Percentiles rank a stretch among this genome's conserved stretches.
Evolutionary conservation across 805 yeast genomes (phyloP).

Genomic region (Maudiozyma pseudohumilis): DNA sequence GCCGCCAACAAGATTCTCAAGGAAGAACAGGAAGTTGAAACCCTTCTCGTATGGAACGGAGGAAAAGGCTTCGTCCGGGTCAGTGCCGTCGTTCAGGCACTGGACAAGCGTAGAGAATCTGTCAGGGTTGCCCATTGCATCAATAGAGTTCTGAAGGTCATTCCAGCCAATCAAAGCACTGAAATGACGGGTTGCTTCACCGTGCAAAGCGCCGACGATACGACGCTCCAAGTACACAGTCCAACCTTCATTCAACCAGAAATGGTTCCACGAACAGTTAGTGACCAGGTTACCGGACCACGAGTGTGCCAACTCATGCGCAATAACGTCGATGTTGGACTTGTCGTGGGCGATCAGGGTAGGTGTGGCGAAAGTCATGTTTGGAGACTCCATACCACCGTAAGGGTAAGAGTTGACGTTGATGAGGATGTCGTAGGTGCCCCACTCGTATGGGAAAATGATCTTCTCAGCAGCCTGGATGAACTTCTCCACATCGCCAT

Average conservation of each 20-base stretch:
- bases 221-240: constrained; percentile 85
- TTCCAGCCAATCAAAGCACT: constrained; percentile 85
- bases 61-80: constrained; percentile 85
- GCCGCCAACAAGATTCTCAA: constrained; percentile 65
- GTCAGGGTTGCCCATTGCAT: constrained; percentile 47
- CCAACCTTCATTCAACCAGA: constrained; percentile 96
- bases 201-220: constrained; percentile 68
- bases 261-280: constrained; percentile 85
- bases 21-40: constrained; percentile 61
- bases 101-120: constrained; percentile 60
- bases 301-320: constrained; percentile 87
- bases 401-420: constrained; percentile 73
- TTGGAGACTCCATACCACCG: constrained; percentile 95
- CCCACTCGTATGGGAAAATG: constrained; percentile 78
- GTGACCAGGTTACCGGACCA: constrained; percentile 92
- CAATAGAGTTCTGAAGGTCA: constrained; percentile 58
- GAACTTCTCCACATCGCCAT: constrained; percentile 71
- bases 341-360: constrained; percentile 78
- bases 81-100: constrained; percentile 55
- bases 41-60: constrained; percentile 91
- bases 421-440: constrained; percentile 67
- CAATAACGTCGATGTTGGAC: constrained; percentile 79
- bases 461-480: constrained; percentile 62
- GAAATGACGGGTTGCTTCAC: constrained; percentile 69
- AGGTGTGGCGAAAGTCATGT: constrained; percentile 84